Conservation (phyloP, 2,329 filamentous ascomycete species). For the Ophiostoma fasciatum region DNA sequence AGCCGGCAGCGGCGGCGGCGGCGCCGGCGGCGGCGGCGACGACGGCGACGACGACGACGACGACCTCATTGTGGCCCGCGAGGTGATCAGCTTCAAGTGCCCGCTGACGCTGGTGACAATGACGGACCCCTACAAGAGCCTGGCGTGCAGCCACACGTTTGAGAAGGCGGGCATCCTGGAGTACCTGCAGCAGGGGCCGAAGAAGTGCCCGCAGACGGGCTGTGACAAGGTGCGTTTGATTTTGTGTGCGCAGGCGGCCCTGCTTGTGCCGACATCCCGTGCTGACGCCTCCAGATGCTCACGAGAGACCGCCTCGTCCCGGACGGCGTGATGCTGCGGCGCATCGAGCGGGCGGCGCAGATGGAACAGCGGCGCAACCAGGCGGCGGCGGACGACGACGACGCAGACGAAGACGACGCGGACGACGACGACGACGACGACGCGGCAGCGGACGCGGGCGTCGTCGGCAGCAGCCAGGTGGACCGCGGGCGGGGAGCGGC, state of each 20-base stretch:
- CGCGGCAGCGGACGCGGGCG: background rate
- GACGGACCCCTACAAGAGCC: conserved; percentile 50
- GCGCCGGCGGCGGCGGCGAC: conserved; percentile 31
- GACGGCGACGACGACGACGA: conserved; percentile 44
- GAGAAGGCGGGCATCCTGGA: conserved; percentile 49
- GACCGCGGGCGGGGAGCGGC: conserved; percentile 9
- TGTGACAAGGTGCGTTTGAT: conserved; percentile 38
- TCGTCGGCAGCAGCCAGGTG: background rate
- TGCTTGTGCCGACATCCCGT: background rate
- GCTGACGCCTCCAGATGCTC: conserved; percentile 16
- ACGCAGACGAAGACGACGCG: conserved; percentile 21
- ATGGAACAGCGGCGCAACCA: conserved; percentile 28
- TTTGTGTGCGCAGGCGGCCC: background rate
- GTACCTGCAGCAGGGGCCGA: conserved; percentile 24
- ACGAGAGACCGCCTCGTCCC: conserved; percentile 36
- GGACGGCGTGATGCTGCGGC: conserved; percentile 41
- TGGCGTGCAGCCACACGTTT: conserved; percentile 57
- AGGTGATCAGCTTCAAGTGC: conserved; percentile 52
- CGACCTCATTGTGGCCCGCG: conserved; percentile 51
- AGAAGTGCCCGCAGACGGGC: conserved; percentile 49
- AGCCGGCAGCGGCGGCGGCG: conserved; percentile 12
- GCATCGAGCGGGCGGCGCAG: conserved; percentile 39
- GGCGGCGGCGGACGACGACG: conserved; percentile 21
- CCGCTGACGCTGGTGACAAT: conserved; percentile 52
- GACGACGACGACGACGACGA: conserved; percentile 2